Percentiles rank a stretch among this genome's conserved stretches.
Conservation (phyloP, 2,329 filamentous ascomycete species). For the Rutstroemia sp. region DNA sequence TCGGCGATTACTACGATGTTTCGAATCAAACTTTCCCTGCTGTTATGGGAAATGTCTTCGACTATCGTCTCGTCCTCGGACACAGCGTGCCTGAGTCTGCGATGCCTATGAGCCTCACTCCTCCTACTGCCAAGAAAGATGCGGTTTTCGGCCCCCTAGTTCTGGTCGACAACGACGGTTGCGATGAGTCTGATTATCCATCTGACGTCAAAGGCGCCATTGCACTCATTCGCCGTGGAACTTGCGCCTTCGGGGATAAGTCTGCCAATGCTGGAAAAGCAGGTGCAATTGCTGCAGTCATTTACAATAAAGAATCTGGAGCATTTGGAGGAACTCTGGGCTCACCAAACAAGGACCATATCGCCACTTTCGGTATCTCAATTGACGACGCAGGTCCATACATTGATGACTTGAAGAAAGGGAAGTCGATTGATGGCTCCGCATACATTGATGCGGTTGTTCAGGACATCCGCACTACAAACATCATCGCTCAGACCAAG, state of each 20-base stretch:
- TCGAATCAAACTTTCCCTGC: conserved; percentile 59
- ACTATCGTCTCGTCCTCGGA: conserved; percentile 51
- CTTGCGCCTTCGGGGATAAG: conserved; percentile 66
- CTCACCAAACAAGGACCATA: conserved; percentile 47
- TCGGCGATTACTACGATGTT: conserved; percentile 54
- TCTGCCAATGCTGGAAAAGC: conserved; percentile 59
- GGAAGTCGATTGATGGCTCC: conserved; percentile 43
- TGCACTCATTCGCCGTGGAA: conserved; percentile 63
- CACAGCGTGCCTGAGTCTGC: conserved; percentile 43
- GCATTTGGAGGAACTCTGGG: conserved; percentile 62
- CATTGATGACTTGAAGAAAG: conserved; percentile 44
- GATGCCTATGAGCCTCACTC: conserved; percentile 56
- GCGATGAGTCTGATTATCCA: conserved; percentile 56
- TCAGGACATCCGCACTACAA: conserved; percentile 33
- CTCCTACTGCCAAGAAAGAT: conserved; percentile 52
- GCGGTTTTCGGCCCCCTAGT: conserved; percentile 52
- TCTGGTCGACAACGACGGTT: conserved; percentile 57
- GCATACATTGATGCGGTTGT: conserved; percentile 54
- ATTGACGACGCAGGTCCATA: conserved; percentile 50
- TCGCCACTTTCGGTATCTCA: conserved; percentile 62
- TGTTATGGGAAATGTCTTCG: conserved; percentile 50
- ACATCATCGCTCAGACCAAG: conserved; percentile 56
- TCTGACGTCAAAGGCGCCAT: conserved; percentile 52
- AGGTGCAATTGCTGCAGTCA: conserved; percentile 61
- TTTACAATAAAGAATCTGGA: conserved; percentile 51